phyloP scores from a whole-genome alignment of 352 stramenopile species.

The Aphanomyces euteiches region DNA sequence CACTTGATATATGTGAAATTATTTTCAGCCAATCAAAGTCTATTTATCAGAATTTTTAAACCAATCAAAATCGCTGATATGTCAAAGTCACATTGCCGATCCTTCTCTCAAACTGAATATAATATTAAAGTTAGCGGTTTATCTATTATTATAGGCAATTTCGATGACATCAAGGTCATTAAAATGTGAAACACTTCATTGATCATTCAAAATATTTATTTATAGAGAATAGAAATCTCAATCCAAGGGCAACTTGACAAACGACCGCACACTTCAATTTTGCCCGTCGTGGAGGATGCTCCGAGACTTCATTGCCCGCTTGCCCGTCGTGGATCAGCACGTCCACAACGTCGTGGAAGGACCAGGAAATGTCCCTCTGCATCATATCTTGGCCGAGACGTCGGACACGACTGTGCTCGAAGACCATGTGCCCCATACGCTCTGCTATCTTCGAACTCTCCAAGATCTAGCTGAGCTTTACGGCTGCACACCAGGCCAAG shows the following conservation, averaged over 20 bases:
- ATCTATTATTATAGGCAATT: too few species aligned
- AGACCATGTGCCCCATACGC: neutral
- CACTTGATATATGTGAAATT: too few species aligned
- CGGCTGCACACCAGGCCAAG: neutral
- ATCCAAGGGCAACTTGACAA: too few species aligned
- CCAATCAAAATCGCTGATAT: too few species aligned
- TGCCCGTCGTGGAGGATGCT: too few species aligned
- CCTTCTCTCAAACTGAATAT: too few species aligned
- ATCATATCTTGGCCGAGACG: conserved; percentile 12
- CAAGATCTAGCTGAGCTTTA: conserved; percentile 4
- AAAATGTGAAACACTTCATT: too few species aligned
- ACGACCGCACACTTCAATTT: neutral
- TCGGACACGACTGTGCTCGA: neutral
- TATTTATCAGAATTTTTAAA: too few species aligned
- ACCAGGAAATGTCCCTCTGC: neutral
- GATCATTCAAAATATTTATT: neutral
- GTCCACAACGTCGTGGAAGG: neutral
- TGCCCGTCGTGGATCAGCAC: conserved; percentile 4
- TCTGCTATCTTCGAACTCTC: neutral
- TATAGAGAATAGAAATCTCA: neutral
- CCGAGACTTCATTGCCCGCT: neutral
- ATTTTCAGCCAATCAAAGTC: too few species aligned
- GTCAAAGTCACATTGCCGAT: too few species aligned
- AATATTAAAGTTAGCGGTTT: too few species aligned
- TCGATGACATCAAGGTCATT: too few species aligned